These are phyloP conservation scores for Albizia julibrissin DNA, from an alignment of 306 rosid species.

Conservation along the genomic window DNA sequence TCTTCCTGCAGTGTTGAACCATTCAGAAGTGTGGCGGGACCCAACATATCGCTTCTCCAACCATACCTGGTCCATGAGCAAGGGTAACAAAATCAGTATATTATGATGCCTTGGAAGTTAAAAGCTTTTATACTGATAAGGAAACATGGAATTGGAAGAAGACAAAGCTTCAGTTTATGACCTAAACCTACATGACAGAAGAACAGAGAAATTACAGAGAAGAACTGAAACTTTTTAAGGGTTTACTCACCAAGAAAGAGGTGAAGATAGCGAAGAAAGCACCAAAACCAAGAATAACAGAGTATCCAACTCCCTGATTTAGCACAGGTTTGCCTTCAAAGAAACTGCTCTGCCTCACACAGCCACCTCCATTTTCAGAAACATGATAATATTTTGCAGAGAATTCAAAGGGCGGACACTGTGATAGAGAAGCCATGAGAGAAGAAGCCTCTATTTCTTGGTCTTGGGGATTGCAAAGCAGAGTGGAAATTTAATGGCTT, in stretches of 20 bases:
- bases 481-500: constrained; percentile 32
- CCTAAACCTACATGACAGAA: background rate
- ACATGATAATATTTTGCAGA: constrained; percentile 63
- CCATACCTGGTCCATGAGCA: constrained; percentile 68
- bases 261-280: constrained; percentile 93
- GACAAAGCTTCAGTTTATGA: background rate
- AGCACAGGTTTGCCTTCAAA: constrained; percentile 82
- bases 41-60: constrained; percentile 87
- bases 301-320: constrained; percentile 79
- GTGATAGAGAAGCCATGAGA: constrained; percentile 48
- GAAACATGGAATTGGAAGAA: background rate
- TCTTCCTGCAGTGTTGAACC: constrained; percentile 99
- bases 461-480: background rate
- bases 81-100: constrained; percentile 24
- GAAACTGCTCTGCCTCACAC: constrained; percentile 86
- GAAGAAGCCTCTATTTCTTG: constrained; percentile 16
- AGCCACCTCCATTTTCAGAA: constrained; percentile 51
- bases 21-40: constrained; percentile 84
- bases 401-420: constrained; percentile 80
- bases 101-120: background rate
- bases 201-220: constrained; percentile 1
- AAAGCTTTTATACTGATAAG: background rate
- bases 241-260: constrained; percentile 66
- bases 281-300: constrained; percentile 91
- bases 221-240: background rate